These are phyloP conservation scores for Endoconidiophora laricicola DNA, from an alignment of 2,329 filamentous ascomycete species.

Conservation along the genomic window DNA sequence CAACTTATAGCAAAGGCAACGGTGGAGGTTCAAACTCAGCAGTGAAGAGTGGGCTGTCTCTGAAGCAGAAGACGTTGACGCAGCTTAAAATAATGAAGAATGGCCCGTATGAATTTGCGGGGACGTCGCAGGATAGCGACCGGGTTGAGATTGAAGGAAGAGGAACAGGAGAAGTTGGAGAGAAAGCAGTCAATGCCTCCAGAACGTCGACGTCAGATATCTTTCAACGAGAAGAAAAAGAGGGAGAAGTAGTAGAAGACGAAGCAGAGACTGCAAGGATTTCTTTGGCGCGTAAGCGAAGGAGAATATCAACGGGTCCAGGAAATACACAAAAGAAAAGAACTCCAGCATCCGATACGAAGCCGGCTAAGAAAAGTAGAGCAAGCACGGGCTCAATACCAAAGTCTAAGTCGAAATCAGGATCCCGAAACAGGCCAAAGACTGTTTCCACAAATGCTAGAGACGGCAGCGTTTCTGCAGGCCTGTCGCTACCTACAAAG, in stretches of 20 bases:
- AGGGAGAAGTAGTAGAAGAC: neutral
- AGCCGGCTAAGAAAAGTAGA: neutral
- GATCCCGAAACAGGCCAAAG: neutral
- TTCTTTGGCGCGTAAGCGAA: no score
- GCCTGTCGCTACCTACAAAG: no score
- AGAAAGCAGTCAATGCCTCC: neutral
- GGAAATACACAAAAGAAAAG: no score
- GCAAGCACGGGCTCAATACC: neutral
- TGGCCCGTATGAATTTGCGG: neutral
- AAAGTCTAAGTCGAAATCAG: neutral
- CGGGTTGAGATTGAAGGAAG: neutral
- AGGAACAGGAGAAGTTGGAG: neutral
- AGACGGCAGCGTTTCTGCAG: conserved; percentile 3
- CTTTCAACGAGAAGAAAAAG: neutral
- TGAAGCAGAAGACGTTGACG: conserved; percentile 27
- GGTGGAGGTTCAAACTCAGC: neutral
- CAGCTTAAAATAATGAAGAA: conserved; percentile 17
- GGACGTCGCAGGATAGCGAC: neutral
- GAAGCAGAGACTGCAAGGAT: no score
- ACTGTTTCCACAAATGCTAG: conserved; percentile 14
- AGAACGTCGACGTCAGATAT: neutral
- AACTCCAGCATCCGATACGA: no score
- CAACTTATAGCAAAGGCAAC: conserved; percentile 19
- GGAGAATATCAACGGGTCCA: no score
- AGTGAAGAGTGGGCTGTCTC: neutral